Evolutionary conservation across 176 grass and related monocot genomes (phyloP), one percentile per base, ranked within the genome.

Genomic region (Carex parvula): DNA sequence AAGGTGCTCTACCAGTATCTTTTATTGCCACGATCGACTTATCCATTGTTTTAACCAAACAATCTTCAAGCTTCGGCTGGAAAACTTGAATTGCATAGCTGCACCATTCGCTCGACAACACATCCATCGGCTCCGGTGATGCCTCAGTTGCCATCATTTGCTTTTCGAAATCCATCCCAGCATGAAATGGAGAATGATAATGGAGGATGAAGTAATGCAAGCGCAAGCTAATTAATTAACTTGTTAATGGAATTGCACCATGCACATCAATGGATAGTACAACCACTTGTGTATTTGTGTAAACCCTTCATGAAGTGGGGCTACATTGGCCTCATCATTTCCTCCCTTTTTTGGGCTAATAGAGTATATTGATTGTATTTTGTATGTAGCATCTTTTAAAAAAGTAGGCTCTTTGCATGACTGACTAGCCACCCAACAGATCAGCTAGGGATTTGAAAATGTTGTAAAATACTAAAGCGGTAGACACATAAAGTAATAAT

Each of bases 31-130:
- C 15, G 46, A 98, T 84, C 2, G 90, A 88, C 70, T 98, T 88
- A 77, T 95, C 93, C 68, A 86, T 90, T 60, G 94, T 65, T 52
- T 87, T 90, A 82, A 87, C 80, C 3, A 90, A 86, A 59, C 85
- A 83, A 88, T 98, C 88, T 42, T 84, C 86, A 1, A 86, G 55
- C 14, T 44, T 86, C 0, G 84, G 70, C 22, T 93, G 89, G 70
- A 95, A 84, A 89, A 90, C 93, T 71, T 92, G 86, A 50, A 98
- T 89, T 2, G 95, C 93, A 56, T 93, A 95, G 88, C 86, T 95
- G 83, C 95, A 99, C 96, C 96, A 95, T 16, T 90, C 84, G 70
- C 81, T 90, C 7, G 91, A 95, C 16, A 95, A 93, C 75, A 95
- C 53, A 60, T 93, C 91, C 52, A 73, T 97, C 8, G 89, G 61